Base-by-base conservation (phyloP, 1,139 yeast species). In the Kurtzmaniella natalensis region DNA sequence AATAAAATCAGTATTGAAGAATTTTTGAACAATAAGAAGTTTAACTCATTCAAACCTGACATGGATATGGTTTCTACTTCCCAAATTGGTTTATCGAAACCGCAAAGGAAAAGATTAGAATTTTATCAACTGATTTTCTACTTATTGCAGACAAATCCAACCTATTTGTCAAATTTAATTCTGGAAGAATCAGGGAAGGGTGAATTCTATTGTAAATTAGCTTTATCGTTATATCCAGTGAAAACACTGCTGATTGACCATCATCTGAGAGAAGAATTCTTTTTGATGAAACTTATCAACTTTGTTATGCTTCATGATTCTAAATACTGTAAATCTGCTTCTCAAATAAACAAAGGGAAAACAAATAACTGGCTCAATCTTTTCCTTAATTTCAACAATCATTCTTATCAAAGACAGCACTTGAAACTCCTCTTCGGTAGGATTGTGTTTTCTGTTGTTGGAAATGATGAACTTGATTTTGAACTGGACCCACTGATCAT, bases 401-500 rank as follows among this genome's bases (percentile, higher is more conserved):
- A 73, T 36, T 71, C 82, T 5, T 72, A 74, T 35, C 86, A 82
- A 46, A 66, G 84, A 36, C 70, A 70, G 34, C 65, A 72, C 23
- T 64, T 82, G 33, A 71, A 75, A 43, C 51, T 58, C 1, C 40
- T 85, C 8, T 58, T 87, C 24, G 76, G 81, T 0, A 71, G 76
- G n/a, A 45, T 71, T 34, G 58, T 73, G 28, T 47, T 55, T 21
- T 65, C 57, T 33, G 64, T 76, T n/a, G 59, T 75, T 6, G 80
- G 77, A 13, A 64, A 74, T 37, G 81, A 77, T 18, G 78, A 74
- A 28, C 49, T 76, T 8, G 78, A 77, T 39, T 76, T 87, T 47
- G 96, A 89, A 50, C 79, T 92, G 38, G 86, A 89, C 51, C 97
- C 98, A 2, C 56, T 75, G 6, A 59, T 64, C n/a, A 78, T 83